Base-by-base conservation (phyloP, 495 filamentous ascomycete genomes). In the Annulohypoxylon stygium region DNA sequence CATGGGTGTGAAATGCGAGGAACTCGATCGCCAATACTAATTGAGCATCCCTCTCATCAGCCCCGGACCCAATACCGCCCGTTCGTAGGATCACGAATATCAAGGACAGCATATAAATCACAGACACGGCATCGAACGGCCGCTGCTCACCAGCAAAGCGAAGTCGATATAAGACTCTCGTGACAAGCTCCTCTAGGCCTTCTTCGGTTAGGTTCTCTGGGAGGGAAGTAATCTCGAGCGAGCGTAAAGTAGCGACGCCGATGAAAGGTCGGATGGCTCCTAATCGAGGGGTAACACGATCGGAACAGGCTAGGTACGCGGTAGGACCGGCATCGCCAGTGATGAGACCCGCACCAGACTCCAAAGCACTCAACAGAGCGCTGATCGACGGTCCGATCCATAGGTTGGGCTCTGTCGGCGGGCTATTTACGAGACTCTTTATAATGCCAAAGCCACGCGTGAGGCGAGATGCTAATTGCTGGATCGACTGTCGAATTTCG, bases 111-210 rank as follows among this genome's bases (percentile, higher is more conserved):
- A 96, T 87, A 74, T 98, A 99, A 58, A 91, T 92, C 20, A 98
- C 83, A 1, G 95, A 93, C 4, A 94, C 89, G 2, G 86, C 85
- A 76, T 98, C 97, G 68, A 98, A 93, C 3, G 95, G 93, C 2
- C 94, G 89, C 78, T 98, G 96, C 77, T 97, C 96, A 11, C 92
- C 92, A 61, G 93, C 86, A 77, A 97, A 97, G 18, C 94, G 91
- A 51, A 99, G 81, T 36, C 95, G 91, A 79, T 98, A 98, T 12
- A 99, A 84, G 7, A 98, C 89, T 79, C 96, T 88, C 16, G 95
- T 98, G 11, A 97, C 86, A 3, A 97, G 88, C 54, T 96, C 92
- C 67, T 93, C 93, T 54, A 98, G 83, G 37, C 92, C 89, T 80
- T 98, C 96, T 65, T 92, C 82, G 63, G 91, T 85, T 69, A 94